Evolutionary conservation across 1,139 yeast genomes (phyloP).

Genomic region (Kodamaea alishanica): DNA sequence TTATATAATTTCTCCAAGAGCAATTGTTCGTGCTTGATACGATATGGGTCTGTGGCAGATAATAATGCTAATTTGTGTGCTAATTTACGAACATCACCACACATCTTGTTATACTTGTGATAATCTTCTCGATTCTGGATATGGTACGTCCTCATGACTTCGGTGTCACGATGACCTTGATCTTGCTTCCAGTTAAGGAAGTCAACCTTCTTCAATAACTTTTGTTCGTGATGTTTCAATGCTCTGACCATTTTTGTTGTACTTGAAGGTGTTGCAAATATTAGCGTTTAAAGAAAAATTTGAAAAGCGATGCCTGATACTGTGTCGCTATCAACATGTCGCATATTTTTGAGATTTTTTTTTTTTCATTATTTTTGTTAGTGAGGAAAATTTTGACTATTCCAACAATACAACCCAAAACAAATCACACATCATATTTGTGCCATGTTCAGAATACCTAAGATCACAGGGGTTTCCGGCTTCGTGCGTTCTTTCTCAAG

Average conservation of each 20-base stretch:
- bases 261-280: not conserved
- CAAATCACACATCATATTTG: not conserved
- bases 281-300: not conserved
- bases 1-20: constrained; percentile 79
- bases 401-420: not conserved
- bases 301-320: constrained; percentile 1
- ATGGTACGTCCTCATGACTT: constrained; percentile 92
- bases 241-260: constrained; percentile 69
- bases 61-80: constrained; percentile 82
- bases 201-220: constrained; percentile 90
- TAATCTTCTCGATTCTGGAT: constrained; percentile 94
- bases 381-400: not conserved
- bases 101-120: constrained; percentile 84
- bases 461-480: constrained; percentile 2
- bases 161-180: constrained; percentile 89
- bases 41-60: constrained; percentile 79
- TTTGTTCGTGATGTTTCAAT: constrained; percentile 92
- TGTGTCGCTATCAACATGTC: no score
- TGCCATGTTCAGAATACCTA: constrained; percentile 4
- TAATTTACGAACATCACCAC: constrained; percentile 85
- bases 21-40: constrained; percentile 83
- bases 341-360: no score
- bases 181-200: constrained; percentile 98
- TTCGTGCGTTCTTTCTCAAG: constrained; percentile 21
- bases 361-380: no score